Percentiles rank a stretch among this genome's conserved stretches.
Evolutionary conservation across 345 rosid genomes (phyloP).

Genomic region (Linum trigynum): DNA sequence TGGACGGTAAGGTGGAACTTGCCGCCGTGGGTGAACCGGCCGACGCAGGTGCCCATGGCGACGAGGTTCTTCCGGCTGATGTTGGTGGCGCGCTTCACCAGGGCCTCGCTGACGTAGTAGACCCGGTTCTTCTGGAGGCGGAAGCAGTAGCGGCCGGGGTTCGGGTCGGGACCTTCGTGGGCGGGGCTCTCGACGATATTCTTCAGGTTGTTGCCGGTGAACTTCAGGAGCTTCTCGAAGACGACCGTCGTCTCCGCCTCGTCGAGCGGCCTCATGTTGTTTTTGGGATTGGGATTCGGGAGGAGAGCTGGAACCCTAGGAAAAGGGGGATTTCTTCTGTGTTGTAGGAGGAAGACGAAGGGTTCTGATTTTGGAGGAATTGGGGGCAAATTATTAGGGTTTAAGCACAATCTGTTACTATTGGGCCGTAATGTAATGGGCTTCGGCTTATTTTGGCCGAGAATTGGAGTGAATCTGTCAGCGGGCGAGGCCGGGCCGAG

Average conservation of each 20-base stretch:
- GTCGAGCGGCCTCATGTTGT: constrained; percentile 69
- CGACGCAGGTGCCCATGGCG: constrained; percentile 73
- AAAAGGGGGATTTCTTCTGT: too few relatives aligned
- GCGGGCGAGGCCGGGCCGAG: too few relatives aligned
- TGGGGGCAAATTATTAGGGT: background rate
- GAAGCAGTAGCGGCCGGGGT: constrained; percentile 80
- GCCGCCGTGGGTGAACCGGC: constrained; percentile 71
- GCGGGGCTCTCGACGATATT: constrained; percentile 80
- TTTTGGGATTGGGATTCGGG: background rate
- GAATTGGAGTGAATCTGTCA: too few relatives aligned
- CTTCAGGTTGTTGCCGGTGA: constrained; percentile 84
- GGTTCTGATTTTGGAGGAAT: background rate
- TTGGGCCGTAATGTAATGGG: too few relatives aligned
- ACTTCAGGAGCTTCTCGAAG: constrained; percentile 71
- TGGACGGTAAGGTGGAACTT: constrained; percentile 66
- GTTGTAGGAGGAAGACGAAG: background rate
- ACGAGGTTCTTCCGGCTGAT: constrained; percentile 45
- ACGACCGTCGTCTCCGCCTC: constrained; percentile 79
- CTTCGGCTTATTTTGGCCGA: too few relatives aligned
- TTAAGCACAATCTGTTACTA: too few relatives aligned
- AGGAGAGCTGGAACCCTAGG: background rate
- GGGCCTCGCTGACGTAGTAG: constrained; percentile 67
- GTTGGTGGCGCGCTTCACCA: constrained; percentile 83
- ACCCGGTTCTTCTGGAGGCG: constrained; percentile 75
- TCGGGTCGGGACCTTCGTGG: constrained; percentile 73